Evolutionary conservation across 2,329 filamentous ascomycete genomes (phyloP), one percentile per base, ranked within the genome.

Genomic region (Diplodia mutila): DNA sequence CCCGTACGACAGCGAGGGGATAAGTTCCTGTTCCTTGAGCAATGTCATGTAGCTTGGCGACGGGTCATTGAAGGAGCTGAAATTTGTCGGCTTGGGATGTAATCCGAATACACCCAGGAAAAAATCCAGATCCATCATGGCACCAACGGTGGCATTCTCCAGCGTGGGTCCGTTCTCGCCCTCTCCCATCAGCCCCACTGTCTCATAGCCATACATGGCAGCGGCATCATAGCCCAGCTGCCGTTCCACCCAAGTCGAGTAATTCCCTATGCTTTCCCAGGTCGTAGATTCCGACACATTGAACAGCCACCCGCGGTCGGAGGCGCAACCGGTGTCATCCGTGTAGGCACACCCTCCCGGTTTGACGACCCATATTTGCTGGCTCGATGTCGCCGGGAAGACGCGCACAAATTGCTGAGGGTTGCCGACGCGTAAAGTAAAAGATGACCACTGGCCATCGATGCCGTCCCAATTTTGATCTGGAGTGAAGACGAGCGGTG

Each of bases 41-140:
- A 68, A 73, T 25, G 74, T 67, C 65, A 81, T 70, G 23, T 79
- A 72, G 53, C 73, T 76, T 2, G 74, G 72, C 7, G 75, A 71
- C 3, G 75, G 73, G 39, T 77, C 70, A 42, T 75, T 77, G 69
- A 74, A 78, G 52, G 73, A 72, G 14, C 77, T 75, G 70, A 83
- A 82, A 68, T 81, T 82, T 42, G 74, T 74, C 0, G 77, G 73
- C 34, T 75, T 74, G 3, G 76, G 74, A 2, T 77, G 76, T 18
- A 83, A 69, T 0, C 80, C 79, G 4, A 83, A 72, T 14, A 69
- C 68, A 6, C 81, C 81, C 2, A 82, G 66, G 64, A 74, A 80
- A 69, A 78, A 80, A 55, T 76, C 71, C 46, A 75, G 71, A 2
- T 74, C 73, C 1, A 73, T 72, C 32, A 80, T 75, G 8, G 75